phyloP scores from a whole-genome alignment of 2,329 filamentous ascomycete species.

The Coniella lustricola region DNA sequence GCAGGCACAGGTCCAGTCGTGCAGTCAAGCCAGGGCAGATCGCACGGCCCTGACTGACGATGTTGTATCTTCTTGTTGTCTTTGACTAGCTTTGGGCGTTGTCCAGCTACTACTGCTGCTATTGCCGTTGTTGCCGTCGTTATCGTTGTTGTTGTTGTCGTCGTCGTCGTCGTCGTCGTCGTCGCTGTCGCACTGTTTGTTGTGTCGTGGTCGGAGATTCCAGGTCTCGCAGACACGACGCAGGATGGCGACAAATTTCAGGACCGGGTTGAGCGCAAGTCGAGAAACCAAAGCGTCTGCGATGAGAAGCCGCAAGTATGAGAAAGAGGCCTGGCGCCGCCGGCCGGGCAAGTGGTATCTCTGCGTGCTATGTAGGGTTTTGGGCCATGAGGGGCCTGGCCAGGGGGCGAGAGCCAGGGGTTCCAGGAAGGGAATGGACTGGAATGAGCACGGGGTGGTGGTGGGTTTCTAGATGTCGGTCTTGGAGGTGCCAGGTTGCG shows the following conservation, averaged over 20 bases:
- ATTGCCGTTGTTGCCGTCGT: not conserved
- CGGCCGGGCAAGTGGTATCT: conserved; percentile 3
- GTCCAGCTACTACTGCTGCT: too few species aligned
- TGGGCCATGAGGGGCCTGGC: not conserved
- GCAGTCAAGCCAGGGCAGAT: conserved; percentile 1
- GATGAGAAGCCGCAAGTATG: not conserved
- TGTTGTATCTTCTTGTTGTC: not conserved
- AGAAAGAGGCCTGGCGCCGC: not conserved
- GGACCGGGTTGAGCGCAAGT: not conserved
- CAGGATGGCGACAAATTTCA: not conserved
- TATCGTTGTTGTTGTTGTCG: not conserved
- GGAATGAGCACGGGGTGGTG: not conserved
- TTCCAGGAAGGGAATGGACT: conserved; percentile 1
- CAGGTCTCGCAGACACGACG: not conserved
- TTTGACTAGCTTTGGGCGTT: too few species aligned
- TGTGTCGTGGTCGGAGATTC: too few species aligned
- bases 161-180: too few species aligned
- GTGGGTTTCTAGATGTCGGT: too few species aligned
- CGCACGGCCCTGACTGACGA: not conserved
- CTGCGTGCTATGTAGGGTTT: not conserved
- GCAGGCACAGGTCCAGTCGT: not conserved
- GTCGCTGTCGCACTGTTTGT: too few species aligned
- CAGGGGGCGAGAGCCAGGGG: not conserved
- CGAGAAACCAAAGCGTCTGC: not conserved
- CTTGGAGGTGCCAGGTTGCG: too few species aligned